phyloP scores from a whole-genome alignment of 1,139 yeast genomes.

The Debaryomyces nepalensis region DNA sequence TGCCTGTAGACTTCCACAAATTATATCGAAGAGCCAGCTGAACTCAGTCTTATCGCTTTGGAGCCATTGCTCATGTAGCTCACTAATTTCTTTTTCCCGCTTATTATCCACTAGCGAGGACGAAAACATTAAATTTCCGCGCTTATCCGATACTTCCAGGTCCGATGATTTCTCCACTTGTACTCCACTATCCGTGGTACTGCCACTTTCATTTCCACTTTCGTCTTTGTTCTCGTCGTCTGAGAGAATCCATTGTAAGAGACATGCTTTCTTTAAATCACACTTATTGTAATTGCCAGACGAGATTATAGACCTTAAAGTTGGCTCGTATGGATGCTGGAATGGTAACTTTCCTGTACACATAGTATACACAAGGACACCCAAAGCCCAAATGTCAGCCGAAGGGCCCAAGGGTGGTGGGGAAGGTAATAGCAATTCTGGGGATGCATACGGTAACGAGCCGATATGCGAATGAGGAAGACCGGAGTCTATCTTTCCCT shows the following conservation, averaged over 20 bases:
- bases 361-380: slow-evolving; percentile 76
- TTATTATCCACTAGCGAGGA: slow-evolving; percentile 14
- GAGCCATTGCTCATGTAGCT: slow-evolving; percentile 30
- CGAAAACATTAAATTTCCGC: slow-evolving; percentile 5
- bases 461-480: slow-evolving; percentile 77
- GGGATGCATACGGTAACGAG: slow-evolving; percentile 90
- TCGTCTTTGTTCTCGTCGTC: slow-evolving; percentile 15
- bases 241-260: slow-evolving; percentile 32
- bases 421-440: slow-evolving; percentile 71
- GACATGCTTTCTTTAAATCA: slow-evolving; percentile 42
- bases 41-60: slow-evolving; percentile 26
- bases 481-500: slow-evolving; percentile 37
- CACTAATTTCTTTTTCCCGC: slow-evolving; percentile 14
- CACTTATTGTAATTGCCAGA: slow-evolving; percentile 63
- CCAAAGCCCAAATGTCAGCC: slow-evolving; percentile 91
- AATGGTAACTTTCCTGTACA: slow-evolving; percentile 79
- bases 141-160: slow-evolving; percentile 24
- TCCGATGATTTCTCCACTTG: slow-evolving; percentile 25
- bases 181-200: slow-evolving; percentile 11
- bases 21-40: slow-evolving; percentile 44
- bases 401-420: slow-evolving; percentile 74
- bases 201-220: slow-evolving; percentile 16
- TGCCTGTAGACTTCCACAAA: slow-evolving; percentile 58
- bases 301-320: slow-evolving; percentile 71
- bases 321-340: slow-evolving; percentile 79